Conservation (phyloP, 345 rosid genomes). For the Stellera chamaejasme region DNA sequence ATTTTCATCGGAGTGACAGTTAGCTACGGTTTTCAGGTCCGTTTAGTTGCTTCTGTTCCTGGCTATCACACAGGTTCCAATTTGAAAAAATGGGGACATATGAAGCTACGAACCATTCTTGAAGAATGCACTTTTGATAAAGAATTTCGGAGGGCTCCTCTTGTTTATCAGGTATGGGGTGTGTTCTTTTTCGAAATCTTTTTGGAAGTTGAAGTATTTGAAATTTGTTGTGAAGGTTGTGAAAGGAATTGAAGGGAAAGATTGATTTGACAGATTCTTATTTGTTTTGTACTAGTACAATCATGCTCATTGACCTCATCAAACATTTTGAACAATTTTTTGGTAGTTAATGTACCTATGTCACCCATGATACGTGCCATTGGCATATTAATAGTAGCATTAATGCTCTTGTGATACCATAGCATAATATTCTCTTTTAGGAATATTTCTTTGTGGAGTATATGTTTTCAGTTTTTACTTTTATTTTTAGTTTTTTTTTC, state of each 20-base stretch:
- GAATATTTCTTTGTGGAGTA: background rate
- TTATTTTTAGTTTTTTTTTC: background rate
- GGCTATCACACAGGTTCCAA: constrained; percentile 81
- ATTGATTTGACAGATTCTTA: too few relatives aligned
- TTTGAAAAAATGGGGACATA: constrained; percentile 88
- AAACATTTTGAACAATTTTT: background rate
- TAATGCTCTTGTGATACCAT: too few relatives aligned
- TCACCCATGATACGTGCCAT: background rate
- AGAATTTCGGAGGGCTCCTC: constrained; percentile 70
- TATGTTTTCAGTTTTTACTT: background rate
- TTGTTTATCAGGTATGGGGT: constrained; percentile 72
- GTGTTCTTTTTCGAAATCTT: constrained; percentile 2
- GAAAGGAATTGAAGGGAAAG: too few relatives aligned
- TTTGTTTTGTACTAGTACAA: too few relatives aligned
- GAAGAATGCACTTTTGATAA: constrained; percentile 66
- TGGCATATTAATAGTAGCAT: background rate
- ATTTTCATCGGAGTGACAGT: background rate
- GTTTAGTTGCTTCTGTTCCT: constrained; percentile 86
- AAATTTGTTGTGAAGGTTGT: too few relatives aligned
- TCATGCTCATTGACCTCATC: too few relatives aligned
- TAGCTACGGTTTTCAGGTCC: constrained; percentile 40
- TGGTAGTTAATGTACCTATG: background rate
- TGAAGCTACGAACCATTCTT: constrained; percentile 68
- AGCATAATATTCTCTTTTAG: background rate
- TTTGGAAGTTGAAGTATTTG: background rate